Percentiles rank a stretch among this genome's conserved stretches.
phyloP scores from a whole-genome alignment of 495 filamentous ascomycete genomes.

The Penicillium alfredii region DNA sequence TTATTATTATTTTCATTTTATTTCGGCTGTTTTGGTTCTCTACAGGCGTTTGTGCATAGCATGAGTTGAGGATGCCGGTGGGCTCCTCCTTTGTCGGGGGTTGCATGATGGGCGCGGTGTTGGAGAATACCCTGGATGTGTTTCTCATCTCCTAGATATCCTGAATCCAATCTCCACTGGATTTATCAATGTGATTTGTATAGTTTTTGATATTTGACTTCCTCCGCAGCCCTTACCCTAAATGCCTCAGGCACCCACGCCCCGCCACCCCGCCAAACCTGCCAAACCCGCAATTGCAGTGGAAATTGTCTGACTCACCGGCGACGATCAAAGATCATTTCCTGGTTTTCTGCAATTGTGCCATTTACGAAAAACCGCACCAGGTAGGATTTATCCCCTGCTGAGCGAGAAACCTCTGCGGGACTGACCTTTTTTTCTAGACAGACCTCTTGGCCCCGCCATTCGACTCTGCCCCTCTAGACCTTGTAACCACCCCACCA shows the following conservation, averaged over 20 bases:
- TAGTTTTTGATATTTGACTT: too few species aligned
- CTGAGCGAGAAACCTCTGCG: too few species aligned
- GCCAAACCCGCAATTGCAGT: too few species aligned
- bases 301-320: too few species aligned
- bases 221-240: constrained; percentile 7
- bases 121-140: constrained; percentile 15
- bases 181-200: too few species aligned
- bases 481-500: constrained; percentile 9
- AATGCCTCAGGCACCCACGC: constrained; percentile 3
- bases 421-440: constrained; percentile 19
- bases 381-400: too few species aligned
- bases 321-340: too few species aligned
- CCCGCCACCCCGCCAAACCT: constrained; percentile 12
- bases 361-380: not conserved
- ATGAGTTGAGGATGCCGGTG: too few species aligned
- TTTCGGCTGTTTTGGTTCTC: not conserved
- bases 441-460: constrained; percentile 17
- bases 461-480: constrained; percentile 21
- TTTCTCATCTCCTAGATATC: constrained; percentile 3
- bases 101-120: constrained; percentile 7
- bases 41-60: not conserved
- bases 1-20: not conserved
- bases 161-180: not conserved
- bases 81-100: too few species aligned
- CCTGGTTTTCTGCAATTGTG: not conserved